Evolutionary conservation across 441 rosid species (phyloP).

Genomic region (Lepidium campestre): DNA sequence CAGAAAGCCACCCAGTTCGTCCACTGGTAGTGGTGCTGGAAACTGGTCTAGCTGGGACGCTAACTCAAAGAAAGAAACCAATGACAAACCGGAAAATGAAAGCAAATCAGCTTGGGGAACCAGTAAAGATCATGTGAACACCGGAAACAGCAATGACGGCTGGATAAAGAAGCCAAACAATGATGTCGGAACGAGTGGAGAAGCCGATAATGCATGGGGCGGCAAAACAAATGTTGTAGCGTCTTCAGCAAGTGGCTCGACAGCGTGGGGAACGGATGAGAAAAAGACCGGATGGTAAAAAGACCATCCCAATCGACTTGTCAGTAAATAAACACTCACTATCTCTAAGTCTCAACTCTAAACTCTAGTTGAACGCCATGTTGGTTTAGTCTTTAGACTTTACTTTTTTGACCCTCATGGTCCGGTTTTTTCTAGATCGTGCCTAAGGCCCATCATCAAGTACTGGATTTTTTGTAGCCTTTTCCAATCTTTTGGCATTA

Average conservation of each 20-base stretch:
- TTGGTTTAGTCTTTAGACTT: background rate
- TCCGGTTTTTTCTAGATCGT: background rate
- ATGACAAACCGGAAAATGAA: slow-evolving; percentile 20
- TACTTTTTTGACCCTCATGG: background rate
- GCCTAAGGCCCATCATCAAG: background rate
- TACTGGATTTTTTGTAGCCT: slow-evolving; percentile 1
- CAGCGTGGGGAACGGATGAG: slow-evolving; percentile 6
- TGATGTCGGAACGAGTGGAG: slow-evolving; percentile 28
- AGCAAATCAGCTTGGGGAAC: slow-evolving; percentile 36
- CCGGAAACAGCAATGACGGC: slow-evolving; percentile 19
- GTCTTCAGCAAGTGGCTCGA: slow-evolving; percentile 6
- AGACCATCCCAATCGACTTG: background rate
- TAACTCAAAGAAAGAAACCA: slow-evolving; percentile 20
- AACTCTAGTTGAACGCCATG: slow-evolving; percentile 1
- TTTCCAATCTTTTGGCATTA: background rate
- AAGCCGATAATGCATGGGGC: slow-evolving; percentile 27
- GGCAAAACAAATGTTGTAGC: background rate
- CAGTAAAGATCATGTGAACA: slow-evolving; percentile 27
- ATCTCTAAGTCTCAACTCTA: background rate
- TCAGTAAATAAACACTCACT: background rate
- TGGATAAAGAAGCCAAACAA: slow-evolving; percentile 18
- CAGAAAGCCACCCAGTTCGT: slow-evolving; percentile 8
- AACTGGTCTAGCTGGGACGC: slow-evolving; percentile 20
- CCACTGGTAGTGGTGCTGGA: slow-evolving; percentile 22
- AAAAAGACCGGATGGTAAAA: slow-evolving; percentile 16